phyloP scores from a whole-genome alignment of 352 stramenopile species.

The Hyaloperonospora brassicae region DNA sequence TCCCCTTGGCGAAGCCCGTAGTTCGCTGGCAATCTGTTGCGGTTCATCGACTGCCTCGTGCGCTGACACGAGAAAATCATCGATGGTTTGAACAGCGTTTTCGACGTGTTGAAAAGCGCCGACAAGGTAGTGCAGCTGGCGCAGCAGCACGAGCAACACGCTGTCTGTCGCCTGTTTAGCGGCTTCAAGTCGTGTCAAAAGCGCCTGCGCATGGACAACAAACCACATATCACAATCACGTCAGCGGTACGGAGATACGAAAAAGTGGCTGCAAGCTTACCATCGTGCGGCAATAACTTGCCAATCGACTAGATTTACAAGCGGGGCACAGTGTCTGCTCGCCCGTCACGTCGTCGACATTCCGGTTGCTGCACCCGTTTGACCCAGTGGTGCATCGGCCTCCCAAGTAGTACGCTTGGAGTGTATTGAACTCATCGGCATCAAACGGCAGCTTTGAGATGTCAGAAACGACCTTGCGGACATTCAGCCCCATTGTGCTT shows the following conservation, averaged over 20 bases:
- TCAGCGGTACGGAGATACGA: neutral
- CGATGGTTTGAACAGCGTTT: constrained; percentile 47
- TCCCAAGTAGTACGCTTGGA: constrained; percentile 57
- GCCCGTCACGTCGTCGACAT: constrained; percentile 19
- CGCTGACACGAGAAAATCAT: constrained; percentile 43
- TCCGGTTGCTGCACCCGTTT: constrained; percentile 17
- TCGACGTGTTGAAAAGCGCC: constrained; percentile 67
- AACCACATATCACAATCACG: constrained; percentile 9
- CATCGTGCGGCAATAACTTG: constrained; percentile 52
- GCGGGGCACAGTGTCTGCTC: constrained; percentile 29
- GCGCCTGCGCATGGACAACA: constrained; percentile 20
- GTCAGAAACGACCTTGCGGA: constrained; percentile 55
- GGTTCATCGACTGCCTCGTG: constrained; percentile 29
- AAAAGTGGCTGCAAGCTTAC: constrained; percentile 19
- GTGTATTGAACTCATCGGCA: constrained; percentile 48
- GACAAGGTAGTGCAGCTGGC: constrained; percentile 68
- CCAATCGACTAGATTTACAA: constrained; percentile 43
- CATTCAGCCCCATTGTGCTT: constrained; percentile 62
- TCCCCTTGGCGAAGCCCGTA: constrained; percentile 14
- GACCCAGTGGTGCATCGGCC: constrained; percentile 33
- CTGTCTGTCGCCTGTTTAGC: constrained; percentile 28
- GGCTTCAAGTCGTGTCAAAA: constrained; percentile 41
- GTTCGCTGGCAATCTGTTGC: constrained; percentile 14
- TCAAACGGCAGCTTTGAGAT: constrained; percentile 61
- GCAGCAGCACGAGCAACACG: constrained; percentile 46